phyloP scores from a whole-genome alignment of 768 basidiomycete genomes.

The Hericium coralloides region DNA sequence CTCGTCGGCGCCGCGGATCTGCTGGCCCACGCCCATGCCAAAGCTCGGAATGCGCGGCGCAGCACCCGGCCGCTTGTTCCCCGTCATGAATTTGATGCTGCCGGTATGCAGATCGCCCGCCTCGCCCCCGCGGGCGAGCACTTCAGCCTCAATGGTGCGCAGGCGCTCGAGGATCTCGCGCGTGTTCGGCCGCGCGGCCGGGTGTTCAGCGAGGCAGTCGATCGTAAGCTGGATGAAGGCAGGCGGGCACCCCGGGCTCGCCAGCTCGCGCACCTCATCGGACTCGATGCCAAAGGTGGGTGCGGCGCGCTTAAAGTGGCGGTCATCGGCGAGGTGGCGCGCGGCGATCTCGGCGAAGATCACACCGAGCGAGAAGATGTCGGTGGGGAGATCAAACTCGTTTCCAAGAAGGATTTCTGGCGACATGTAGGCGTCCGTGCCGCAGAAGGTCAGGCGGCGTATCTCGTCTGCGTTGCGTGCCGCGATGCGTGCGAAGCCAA shows the following conservation, averaged over 20 bases:
- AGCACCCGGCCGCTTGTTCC: constrained; percentile 45
- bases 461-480: constrained; percentile 87
- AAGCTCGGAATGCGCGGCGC: constrained; percentile 85
- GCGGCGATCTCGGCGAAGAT: constrained; percentile 90
- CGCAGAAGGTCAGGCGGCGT: constrained; percentile 78
- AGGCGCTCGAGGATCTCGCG: constrained; percentile 73
- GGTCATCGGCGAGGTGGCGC: constrained; percentile 77
- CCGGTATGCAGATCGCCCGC: constrained; percentile 68
- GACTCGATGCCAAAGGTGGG: constrained; percentile 74
- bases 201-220: constrained; percentile 63
- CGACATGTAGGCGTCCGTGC: constrained; percentile 94
- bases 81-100: constrained; percentile 75
- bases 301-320: constrained; percentile 65
- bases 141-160: constrained; percentile 73
- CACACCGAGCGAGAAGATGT: constrained; percentile 89
- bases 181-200: constrained; percentile 64
- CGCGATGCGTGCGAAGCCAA: constrained; percentile 93
- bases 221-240: constrained; percentile 71
- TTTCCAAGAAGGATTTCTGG: constrained; percentile 89
- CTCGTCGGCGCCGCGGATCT: constrained; percentile 33
- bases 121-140: constrained; percentile 57
- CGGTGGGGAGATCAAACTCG: constrained; percentile 90
- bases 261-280: constrained; percentile 59
- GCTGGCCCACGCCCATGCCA: constrained; percentile 59
- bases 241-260: constrained; percentile 68